Evolutionary conservation across 225 moss, liverwort and hornwort species (phyloP).

Genomic region (Pseudoscleropodium purum): DNA sequence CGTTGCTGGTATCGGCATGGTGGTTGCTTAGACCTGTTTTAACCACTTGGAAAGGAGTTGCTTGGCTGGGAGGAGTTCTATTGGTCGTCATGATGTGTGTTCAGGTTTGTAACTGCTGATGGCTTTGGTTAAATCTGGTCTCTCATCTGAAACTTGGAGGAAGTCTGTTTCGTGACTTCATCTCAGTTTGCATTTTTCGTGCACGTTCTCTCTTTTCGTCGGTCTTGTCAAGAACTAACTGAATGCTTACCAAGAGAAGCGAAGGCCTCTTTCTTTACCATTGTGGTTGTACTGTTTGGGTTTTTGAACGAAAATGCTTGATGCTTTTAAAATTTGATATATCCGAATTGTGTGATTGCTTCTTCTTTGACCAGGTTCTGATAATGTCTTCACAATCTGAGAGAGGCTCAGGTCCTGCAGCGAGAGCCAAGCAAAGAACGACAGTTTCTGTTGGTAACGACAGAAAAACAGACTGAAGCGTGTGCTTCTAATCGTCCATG

Average conservation of each 20-base stretch:
- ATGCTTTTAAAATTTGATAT: neutral
- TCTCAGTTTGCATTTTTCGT: neutral
- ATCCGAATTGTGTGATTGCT: neutral
- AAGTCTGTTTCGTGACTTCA: neutral
- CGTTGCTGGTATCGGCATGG: constrained; percentile 43
- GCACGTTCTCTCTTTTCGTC: neutral
- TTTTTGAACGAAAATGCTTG: neutral
- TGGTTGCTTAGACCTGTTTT: constrained; percentile 67
- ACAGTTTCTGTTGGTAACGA: neutral
- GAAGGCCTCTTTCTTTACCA: neutral
- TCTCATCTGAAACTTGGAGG: neutral
- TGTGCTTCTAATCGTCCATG: neutral
- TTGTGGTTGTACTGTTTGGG: neutral
- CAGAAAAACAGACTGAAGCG: constrained; percentile 20
- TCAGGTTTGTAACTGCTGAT: constrained; percentile 24
- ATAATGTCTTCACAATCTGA: constrained; percentile 51
- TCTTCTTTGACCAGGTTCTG: constrained; percentile 27
- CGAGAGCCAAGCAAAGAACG: constrained; percentile 21
- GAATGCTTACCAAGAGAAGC: neutral
- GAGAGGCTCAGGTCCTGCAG: constrained; percentile 28
- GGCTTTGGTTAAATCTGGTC: neutral
- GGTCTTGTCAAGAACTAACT: neutral
- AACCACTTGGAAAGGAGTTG: constrained; percentile 57
- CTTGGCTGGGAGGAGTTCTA: constrained; percentile 59
- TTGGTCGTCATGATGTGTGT: constrained; percentile 35